phyloP scores from a whole-genome alignment of 75 land plant genomes.

The Pinus albicaulis region DNA sequence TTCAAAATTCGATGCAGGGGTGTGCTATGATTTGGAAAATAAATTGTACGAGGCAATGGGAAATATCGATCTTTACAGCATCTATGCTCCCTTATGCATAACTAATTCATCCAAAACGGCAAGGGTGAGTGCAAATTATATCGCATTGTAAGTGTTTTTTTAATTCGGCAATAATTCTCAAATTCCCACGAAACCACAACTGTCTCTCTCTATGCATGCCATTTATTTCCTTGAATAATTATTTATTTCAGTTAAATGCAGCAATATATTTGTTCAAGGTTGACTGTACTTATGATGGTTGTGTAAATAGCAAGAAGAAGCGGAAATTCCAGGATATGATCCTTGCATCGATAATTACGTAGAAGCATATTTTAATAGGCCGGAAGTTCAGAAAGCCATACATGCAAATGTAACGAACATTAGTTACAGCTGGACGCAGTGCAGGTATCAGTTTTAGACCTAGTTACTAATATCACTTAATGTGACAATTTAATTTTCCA shows the following conservation, averaged over 20 bases:
- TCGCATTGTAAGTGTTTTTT: too few relatives aligned
- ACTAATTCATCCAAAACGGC: neutral
- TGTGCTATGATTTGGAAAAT: conserved; percentile 27
- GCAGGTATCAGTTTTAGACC: conserved; percentile 52
- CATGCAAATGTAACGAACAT: conserved; percentile 59
- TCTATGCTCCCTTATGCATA: conserved; percentile 63
- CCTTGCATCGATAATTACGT: conserved; percentile 50
- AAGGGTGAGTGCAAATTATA: neutral
- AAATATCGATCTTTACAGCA: conserved; percentile 77
- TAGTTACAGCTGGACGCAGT: conserved; percentile 44
- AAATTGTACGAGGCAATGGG: conserved; percentile 52
- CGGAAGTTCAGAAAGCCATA: conserved; percentile 70
- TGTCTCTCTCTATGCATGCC: too few relatives aligned
- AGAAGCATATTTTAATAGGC: conserved; percentile 40
- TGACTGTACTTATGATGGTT: neutral
- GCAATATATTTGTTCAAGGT: neutral
- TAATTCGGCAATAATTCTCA: too few relatives aligned
- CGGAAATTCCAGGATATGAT: conserved; percentile 34
- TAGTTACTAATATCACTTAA: conserved; percentile 6
- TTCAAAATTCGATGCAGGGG: conserved; percentile 34
- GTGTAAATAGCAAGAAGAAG: neutral
- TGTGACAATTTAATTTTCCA: neutral
- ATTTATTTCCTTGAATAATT: neutral
- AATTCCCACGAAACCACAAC: too few relatives aligned
- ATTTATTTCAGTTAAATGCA: neutral